Evolutionary conservation across 345 rosid genomes (phyloP), one percentile per base, ranked within the genome.

Genomic region (Cardamine chenopodiifolia): DNA sequence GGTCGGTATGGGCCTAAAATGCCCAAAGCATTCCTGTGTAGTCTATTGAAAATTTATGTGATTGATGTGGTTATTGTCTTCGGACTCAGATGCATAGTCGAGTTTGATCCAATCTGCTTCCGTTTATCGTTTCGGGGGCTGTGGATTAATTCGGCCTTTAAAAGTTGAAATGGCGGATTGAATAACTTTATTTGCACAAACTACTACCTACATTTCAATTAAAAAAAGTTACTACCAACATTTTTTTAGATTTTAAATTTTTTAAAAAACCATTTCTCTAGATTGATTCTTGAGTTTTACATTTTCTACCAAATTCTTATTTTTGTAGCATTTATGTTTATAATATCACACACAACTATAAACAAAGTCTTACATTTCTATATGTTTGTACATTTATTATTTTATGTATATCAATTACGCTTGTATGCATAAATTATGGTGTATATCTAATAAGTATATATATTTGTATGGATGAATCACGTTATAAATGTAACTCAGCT

Each of bases 401-500:
- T 42, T 42, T 42, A 15, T 37, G 42, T 8, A 32, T 34, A 34
- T 8, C 3, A 34, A 34, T 34, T 34, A 39, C 5, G 44, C 44
- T 11, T 13, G 15, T 44, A 22, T 22, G 6, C 13, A 49, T 20
- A 52, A 52, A 10, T 4, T 4, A 22, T n/a, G 15, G n/a, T 12
- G 18, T 6, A 54, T 0, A 23, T 50, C 10, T 20, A 25, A 50
- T 20, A 5, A n/a, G n/a, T n/a, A n/a, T n/a, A n/a, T 26, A 26
- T 53, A 47, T 3, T 7, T 29, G 37, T 9, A 28, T 29, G 20
- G 60, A 8, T 26, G 5, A n/a, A 39, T 2, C 71, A 68, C 72
- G 62, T 68, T 61, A 9, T 15, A 52, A 25, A 35, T 50, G 22
- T 52, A 67, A 35, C 7, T 22, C 61, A 67, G 61, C 71, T 53